Evolutionary conservation across 139 green algal species (phyloP).

Genomic region (Helicosporidium sp.): DNA sequence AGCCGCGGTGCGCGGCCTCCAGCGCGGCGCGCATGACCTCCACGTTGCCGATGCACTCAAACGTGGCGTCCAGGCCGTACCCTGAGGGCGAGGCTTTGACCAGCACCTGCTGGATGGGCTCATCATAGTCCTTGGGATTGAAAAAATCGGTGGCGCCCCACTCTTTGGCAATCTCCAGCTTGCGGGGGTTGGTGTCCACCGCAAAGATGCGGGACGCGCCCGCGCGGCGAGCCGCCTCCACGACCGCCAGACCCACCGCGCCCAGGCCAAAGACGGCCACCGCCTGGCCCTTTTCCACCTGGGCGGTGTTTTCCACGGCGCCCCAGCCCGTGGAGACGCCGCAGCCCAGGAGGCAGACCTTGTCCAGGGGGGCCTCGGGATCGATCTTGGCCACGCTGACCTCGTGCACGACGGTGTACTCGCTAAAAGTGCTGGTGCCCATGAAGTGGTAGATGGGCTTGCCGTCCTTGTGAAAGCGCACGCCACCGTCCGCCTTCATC

Average conservation of each 20-base stretch:
- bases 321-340: slow-evolving; percentile 73
- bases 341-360: slow-evolving; percentile 77
- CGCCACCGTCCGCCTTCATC: slow-evolving; percentile 70
- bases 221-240: slow-evolving; percentile 56
- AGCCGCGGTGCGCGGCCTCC: slow-evolving; percentile 74
- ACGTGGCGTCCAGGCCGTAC: slow-evolving; percentile 85
- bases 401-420: slow-evolving; percentile 96
- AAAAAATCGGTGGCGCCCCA: slow-evolving; percentile 72
- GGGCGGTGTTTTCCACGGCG: slow-evolving; percentile 88
- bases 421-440: slow-evolving; percentile 86
- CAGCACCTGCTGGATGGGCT: slow-evolving; percentile 67
- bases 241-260: slow-evolving; percentile 71
- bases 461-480: slow-evolving; percentile 61
- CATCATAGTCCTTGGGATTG: slow-evolving; percentile 62
- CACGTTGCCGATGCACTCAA: slow-evolving; percentile 82
- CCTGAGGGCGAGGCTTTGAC: slow-evolving; percentile 61
- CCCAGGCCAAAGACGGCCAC: slow-evolving; percentile 77
- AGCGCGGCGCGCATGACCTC: slow-evolving; percentile 83
- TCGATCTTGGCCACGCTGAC: slow-evolving; percentile 59
- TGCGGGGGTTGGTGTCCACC: slow-evolving; percentile 74
- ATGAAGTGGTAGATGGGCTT: slow-evolving; percentile 97
- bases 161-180: slow-evolving; percentile 59
- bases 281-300: slow-evolving; percentile 54
- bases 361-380: slow-evolving; percentile 45
- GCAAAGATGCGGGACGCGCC: slow-evolving; percentile 71